Evolutionary conservation across 106 monocot genomes (phyloP).

Genomic region (Phalaenopsis aphrodite): DNA sequence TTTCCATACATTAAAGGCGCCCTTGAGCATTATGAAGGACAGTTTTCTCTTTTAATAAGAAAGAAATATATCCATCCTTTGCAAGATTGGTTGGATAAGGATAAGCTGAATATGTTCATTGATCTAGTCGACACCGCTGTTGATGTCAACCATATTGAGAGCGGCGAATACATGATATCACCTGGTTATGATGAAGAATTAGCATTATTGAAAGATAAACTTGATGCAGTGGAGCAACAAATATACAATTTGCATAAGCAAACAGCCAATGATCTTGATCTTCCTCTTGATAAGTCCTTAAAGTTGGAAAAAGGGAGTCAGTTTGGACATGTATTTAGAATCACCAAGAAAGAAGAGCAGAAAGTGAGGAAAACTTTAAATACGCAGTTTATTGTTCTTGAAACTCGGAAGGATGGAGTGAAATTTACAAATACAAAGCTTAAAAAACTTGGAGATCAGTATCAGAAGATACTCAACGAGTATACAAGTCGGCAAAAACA

Average conservation of each 20-base stretch:
- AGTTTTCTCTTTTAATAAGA: constrained; percentile 59
- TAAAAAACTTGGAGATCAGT: constrained; percentile 80
- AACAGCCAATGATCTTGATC: constrained; percentile 81
- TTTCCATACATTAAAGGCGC: constrained; percentile 69
- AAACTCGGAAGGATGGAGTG: constrained; percentile 96
- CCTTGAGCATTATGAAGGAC: constrained; percentile 64
- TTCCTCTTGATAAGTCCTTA: constrained; percentile 69
- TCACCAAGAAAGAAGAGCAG: constrained; percentile 98
- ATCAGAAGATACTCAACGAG: constrained; percentile 60
- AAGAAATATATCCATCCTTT: constrained; percentile 46
- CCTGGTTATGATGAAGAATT: constrained; percentile 65
- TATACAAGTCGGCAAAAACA: constrained; percentile 73
- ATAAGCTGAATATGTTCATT: constrained; percentile 56
- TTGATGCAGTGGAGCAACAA: constrained; percentile 53
- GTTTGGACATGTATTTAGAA: constrained; percentile 94
- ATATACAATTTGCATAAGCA: constrained; percentile 67
- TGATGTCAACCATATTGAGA: constrained; percentile 82
- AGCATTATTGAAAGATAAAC: constrained; percentile 55
- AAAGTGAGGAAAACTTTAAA: constrained; percentile 86
- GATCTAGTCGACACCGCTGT: constrained; percentile 66
- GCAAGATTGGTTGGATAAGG: constrained; percentile 44
- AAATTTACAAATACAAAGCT: constrained; percentile 89
- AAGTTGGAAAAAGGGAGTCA: constrained; percentile 87
- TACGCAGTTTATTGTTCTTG: constrained; percentile 65
- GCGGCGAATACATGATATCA: constrained; percentile 93